Evolutionary conservation across 1,139 yeast species (phyloP), one percentile per base, ranked within the genome.

Genomic region (Kazachstania sp.): DNA sequence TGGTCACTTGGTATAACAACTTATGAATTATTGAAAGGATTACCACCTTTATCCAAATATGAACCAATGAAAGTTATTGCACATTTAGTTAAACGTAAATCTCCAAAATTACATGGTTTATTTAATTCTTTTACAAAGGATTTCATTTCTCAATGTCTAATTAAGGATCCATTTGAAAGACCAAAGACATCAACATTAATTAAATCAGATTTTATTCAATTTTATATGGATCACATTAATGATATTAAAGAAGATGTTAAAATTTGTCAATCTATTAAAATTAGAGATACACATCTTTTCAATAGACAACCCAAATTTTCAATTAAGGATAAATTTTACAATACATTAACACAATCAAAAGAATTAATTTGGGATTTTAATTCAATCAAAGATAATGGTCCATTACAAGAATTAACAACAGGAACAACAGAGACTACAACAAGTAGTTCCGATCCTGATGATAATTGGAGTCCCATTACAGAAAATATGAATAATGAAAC

Each of bases 1-100:
- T 86, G 95, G 95, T 85, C 95, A 0, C 70, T 85, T 3, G 95
- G 95, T 0, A 86, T 86, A 43, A 86, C 95, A 1, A 76, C 84
- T 0, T 81, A 83, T 54, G 95, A 86, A 61, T 65, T 86, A 42
- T 72, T 82, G 1, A 78, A 79, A 4, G 95, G 95, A 0, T 66
- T 73, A 6, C 92, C 94, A 0, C 95, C 95, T 1, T 70, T 78
- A 45, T 66, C 85, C 0, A 77, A 81, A 31, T 70, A 75, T 49
- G 86, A 83, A 49, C 95, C 95, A 11, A 74, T 83, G 78, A 81
- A 83, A 55, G 84, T 85, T 0, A 69, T 88, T 49, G 76, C 82
- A 59, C 78, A 79, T 49, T 82, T 88, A 46, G 94, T 95, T 19
- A 75, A 75, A 48, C 71, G 75, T 42, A 76, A 78, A 39, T 79